Evolutionary conservation across 78 protist species (phyloP).

Genomic region (Tieghemostelium lacteum): DNA sequence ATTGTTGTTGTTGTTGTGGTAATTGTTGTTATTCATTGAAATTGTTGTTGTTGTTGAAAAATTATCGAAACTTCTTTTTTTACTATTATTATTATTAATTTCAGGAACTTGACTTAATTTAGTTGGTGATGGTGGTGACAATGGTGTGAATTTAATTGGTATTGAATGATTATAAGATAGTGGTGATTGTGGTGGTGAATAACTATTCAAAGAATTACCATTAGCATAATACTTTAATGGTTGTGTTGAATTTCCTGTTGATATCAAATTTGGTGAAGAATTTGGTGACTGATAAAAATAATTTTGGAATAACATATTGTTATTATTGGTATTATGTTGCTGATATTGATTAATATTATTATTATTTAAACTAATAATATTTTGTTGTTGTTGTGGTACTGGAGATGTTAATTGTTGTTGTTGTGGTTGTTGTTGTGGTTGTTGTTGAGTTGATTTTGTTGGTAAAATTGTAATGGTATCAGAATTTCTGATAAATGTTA

Average conservation of each 20-base stretch:
- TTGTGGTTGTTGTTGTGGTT: conserved; percentile 10
- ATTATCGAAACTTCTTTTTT: background rate
- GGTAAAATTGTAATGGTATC: conserved; percentile 42
- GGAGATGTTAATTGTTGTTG: background rate
- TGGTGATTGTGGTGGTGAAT: background rate
- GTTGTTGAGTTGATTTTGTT: conserved; percentile 3
- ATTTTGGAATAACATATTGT: background rate
- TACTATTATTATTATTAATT: background rate
- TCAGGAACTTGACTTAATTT: background rate
- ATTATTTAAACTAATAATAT: background rate
- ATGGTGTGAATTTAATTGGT: too few relatives aligned
- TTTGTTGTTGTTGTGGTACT: background rate
- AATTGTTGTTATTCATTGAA: background rate
- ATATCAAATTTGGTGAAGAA: background rate
- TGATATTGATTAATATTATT: background rate
- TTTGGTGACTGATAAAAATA: background rate
- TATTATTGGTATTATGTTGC: background rate
- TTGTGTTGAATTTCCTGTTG: background rate
- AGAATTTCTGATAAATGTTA: conserved; percentile 31
- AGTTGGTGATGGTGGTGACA: conserved; percentile 6
- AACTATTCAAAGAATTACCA: too few relatives aligned
- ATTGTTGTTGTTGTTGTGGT: background rate
- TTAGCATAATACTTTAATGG: too few relatives aligned
- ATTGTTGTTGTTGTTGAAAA: background rate
- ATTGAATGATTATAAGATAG: background rate